phyloP scores from a whole-genome alignment of 164 flowering plant genomes.

The Brasenia schreberi region DNA sequence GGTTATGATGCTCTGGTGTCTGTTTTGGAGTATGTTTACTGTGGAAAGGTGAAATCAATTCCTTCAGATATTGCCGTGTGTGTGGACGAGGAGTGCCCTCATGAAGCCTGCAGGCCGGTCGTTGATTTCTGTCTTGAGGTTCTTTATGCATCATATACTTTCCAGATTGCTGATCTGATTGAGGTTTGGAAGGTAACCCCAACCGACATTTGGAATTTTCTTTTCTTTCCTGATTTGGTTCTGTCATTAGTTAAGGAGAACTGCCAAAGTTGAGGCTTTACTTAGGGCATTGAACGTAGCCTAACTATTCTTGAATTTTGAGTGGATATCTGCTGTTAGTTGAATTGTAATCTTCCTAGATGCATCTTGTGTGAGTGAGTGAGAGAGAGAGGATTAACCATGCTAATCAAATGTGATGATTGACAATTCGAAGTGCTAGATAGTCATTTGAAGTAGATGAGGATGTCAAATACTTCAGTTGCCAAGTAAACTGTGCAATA shows the following conservation, averaged over 20 bases:
- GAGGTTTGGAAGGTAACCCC: not conserved
- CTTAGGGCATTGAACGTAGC: not conserved
- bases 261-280: not conserved
- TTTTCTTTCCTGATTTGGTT: not conserved
- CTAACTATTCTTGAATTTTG: no score
- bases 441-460: no score
- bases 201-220: not conserved
- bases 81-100: constrained; percentile 54
- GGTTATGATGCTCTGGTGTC: constrained; percentile 38
- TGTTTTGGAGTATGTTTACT: constrained; percentile 52
- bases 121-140: constrained; percentile 50
- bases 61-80: constrained; percentile 39
- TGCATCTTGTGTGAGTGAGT: no score
- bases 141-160: constrained; percentile 39
- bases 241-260: not conserved
- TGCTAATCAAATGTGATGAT: no score
- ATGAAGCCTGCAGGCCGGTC: constrained; percentile 50
- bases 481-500: no score
- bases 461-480: no score
- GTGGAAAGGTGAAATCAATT: constrained; percentile 35
- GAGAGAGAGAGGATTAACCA: no score
- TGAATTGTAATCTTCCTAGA: no score
- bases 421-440: no score
- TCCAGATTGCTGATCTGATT: constrained; percentile 48
- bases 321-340: no score